These are phyloP conservation scores for Malassezia vespertilionis DNA, from an alignment of 1,284 basidiomycete genomes.

Conservation along the genomic window DNA sequence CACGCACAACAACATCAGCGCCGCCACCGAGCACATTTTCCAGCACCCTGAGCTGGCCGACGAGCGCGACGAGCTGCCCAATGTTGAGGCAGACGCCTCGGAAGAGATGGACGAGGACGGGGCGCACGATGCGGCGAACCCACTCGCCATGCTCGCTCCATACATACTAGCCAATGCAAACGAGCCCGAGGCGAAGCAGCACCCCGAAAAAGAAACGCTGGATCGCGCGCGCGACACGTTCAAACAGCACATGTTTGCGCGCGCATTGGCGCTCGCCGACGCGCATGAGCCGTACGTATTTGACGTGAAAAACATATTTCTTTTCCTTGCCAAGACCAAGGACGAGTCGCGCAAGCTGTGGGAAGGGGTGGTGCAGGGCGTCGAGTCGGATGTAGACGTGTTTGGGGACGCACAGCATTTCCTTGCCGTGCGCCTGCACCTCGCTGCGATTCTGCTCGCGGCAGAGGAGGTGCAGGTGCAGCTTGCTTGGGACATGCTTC, in stretches of 20 bases:
- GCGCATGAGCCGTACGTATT: conserved; percentile 76
- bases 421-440: conserved; percentile 12
- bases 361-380: background rate
- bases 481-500: background rate
- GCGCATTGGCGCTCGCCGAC: conserved; percentile 63
- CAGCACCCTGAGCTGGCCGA: conserved; percentile 46
- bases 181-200: background rate
- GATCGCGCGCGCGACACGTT: conserved; percentile 51
- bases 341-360: background rate
- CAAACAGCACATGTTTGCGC: conserved; percentile 20
- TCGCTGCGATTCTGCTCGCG: conserved; percentile 17
- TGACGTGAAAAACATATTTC: conserved; percentile 55
- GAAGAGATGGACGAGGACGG: conserved; percentile 18
- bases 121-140: background rate
- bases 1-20: conserved; percentile 74
- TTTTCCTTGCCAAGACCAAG: conserved; percentile 19
- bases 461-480: conserved; percentile 1
- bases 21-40: conserved; percentile 79
- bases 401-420: background rate
- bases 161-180: background rate
- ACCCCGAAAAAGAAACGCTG: conserved; percentile 15
- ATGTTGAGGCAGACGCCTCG: conserved; percentile 19
- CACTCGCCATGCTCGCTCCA: background rate
- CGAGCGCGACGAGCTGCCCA: conserved; percentile 27
- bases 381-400: background rate